A percentile compares a stretch with the other conserved stretches of the same genome.
Evolutionary conservation across 352 stramenopile genomes (phyloP).

Genomic region (Phytophthora tubulina): DNA sequence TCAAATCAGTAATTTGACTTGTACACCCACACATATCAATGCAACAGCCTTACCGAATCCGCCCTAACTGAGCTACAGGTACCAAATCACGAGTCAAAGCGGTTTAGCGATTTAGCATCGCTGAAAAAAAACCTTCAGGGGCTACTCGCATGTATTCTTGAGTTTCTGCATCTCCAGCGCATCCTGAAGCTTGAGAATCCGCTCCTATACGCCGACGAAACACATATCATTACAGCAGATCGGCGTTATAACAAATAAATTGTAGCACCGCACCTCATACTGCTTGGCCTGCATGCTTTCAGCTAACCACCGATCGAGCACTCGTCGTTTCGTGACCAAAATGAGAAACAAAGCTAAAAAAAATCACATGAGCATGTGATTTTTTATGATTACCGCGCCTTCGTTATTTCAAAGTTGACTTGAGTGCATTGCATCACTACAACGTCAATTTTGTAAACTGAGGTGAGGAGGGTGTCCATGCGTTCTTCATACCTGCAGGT

Average conservation of each 20-base stretch:
- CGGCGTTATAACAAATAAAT: not conserved
- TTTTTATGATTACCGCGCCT: not conserved
- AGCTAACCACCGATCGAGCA: not conserved
- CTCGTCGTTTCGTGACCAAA: not conserved
- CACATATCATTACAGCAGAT: not conserved
- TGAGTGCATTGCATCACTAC: not conserved
- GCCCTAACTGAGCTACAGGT: conserved; percentile 62
- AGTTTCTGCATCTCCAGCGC: conserved; percentile 82
- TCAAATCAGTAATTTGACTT: not conserved
- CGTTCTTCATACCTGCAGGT: too few species aligned
- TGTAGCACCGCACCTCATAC: conserved; percentile 7
- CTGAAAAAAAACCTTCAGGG: not conserved
- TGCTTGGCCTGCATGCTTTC: conserved; percentile 18
- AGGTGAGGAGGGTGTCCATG: too few species aligned
- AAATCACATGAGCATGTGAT: not conserved
- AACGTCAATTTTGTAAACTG: too few species aligned
- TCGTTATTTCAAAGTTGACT: not conserved
- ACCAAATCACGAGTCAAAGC: not conserved
- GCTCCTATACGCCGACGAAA: conserved; percentile 46
- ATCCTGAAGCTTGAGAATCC: conserved; percentile 85
- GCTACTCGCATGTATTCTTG: conserved; percentile 75
- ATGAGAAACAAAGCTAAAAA: not conserved
- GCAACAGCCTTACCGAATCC: conserved; percentile 52
- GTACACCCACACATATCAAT: not conserved
- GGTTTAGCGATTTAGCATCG: not conserved